phyloP scores from a whole-genome alignment of 345 rosid genomes.

The Gossypium ekmanianum region DNA sequence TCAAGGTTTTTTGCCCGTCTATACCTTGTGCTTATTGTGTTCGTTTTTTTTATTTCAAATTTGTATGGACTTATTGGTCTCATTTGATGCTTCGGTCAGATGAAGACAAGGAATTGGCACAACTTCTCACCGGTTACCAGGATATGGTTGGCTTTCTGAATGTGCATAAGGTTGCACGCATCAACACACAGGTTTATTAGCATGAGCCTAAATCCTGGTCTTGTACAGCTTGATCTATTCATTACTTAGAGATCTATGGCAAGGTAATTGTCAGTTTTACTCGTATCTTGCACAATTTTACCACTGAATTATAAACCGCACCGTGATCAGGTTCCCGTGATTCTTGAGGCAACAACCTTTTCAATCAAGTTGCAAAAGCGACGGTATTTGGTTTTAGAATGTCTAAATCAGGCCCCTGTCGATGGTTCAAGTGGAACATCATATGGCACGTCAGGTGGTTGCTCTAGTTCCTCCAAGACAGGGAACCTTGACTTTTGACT shows the following conservation, averaged over 20 bases:
- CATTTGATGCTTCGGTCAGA: constrained; percentile 35
- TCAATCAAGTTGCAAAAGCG: constrained; percentile 84
- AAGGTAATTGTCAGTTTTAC: neutral
- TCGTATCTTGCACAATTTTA: neutral
- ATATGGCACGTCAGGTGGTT: constrained; percentile 63
- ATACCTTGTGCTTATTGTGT: neutral
- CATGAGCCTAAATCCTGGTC: neutral
- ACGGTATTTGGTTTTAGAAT: constrained; percentile 70
- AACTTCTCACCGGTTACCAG: constrained; percentile 81
- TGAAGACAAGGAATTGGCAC: constrained; percentile 76
- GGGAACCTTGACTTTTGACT: constrained; percentile 66
- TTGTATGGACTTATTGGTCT: constrained; percentile 9
- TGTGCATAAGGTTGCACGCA: constrained; percentile 72
- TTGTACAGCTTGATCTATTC: neutral
- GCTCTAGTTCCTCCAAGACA: constrained; percentile 56
- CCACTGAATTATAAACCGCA: neutral
- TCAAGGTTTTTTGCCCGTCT: constrained; percentile 45
- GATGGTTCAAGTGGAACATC: constrained; percentile 88
- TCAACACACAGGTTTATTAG: constrained; percentile 67
- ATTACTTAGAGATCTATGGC: neutral
- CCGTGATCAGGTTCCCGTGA: constrained; percentile 60
- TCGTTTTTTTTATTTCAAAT: neutral
- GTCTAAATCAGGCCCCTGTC: constrained; percentile 90
- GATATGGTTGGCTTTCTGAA: constrained; percentile 91
- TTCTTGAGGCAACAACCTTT: constrained; percentile 79